Evolutionary conservation across 2,329 filamentous ascomycete genomes (phyloP), one percentile per base, ranked within the genome.

Genomic region (Chaetomium olivaceum): DNA sequence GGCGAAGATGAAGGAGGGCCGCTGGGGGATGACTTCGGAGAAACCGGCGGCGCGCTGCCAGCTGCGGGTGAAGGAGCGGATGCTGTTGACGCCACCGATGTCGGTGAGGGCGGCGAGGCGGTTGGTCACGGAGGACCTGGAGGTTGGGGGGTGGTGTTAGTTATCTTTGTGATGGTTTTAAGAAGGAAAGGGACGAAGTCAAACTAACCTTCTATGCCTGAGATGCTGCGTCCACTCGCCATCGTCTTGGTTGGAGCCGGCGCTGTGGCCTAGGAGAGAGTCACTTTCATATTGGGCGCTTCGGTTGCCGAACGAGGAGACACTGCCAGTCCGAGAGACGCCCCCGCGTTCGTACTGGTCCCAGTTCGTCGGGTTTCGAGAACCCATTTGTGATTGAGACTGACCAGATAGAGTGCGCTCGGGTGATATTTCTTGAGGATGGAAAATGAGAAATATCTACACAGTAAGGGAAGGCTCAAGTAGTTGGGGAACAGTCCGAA

Each of bases 21-120:
- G 87, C 63, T 91, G 89, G 5, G 92, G 92, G 39, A 95, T 89
- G 71, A 97, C 91, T 76, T 97, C 93, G 69, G 88, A 86, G 77
- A 98, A 98, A 64, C 85, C 89, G 29, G 93, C 92, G 46, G 94
- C 94, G 76, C 94, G 89, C 78, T 94, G 92, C 91, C 93, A 97
- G 72, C 92, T 96, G 67, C 91, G 87, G 54, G 93, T 91, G 76
- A 98, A 98, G 73, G 93, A 96, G 74, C 95, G 90, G 73, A 98
- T 91, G 77, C 91, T 96, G 81, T 98, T 98, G 67, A 93, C 90
- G 59, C 94, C 94, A 69, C 94, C 95, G 57, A 91, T 89, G 67
- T 96, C 89, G 70, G 85, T 82, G 62, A 89, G 75, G 61, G 82
- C 81, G 29, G 84, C 79, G 43, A 91, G 77, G 39, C 83, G 82